Conservation (phyloP, 495 filamentous ascomycete genomes). For the Podospora appendiculata region DNA sequence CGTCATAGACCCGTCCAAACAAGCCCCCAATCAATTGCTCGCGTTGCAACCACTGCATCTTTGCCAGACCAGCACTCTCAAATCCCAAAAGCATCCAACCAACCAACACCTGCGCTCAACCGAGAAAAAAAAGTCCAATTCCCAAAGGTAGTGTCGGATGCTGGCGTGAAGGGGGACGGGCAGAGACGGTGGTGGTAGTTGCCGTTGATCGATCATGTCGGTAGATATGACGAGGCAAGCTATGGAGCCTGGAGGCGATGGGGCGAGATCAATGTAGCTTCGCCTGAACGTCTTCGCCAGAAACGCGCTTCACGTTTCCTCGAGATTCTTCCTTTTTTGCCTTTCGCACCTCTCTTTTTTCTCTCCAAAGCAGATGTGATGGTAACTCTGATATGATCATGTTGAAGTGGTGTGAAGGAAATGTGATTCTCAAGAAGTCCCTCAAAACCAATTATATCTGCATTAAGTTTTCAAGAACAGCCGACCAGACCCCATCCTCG, state of each 20-base stretch:
- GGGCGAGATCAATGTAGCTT: too few species aligned
- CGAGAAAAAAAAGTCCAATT: too few species aligned
- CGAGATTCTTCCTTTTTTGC: not conserved
- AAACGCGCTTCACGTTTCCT: not conserved
- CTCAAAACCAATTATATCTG: constrained; percentile 31
- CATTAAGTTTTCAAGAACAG: constrained; percentile 31
- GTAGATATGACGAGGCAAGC: too few species aligned
- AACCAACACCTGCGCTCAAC: not conserved
- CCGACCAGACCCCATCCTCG: constrained; percentile 16
- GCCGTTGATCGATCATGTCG: not conserved
- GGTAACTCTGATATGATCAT: constrained; percentile 11
- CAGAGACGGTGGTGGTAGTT: not conserved
- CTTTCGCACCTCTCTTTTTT: not conserved
- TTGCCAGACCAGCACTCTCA: not conserved
- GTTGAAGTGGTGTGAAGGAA: not conserved
- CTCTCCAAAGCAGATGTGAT: constrained; percentile 4
- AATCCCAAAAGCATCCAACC: not conserved
- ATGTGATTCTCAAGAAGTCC: constrained; percentile 14
- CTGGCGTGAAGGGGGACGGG: not conserved
- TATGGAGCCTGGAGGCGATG: too few species aligned
- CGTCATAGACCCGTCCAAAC: too few species aligned
- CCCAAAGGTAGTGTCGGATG: too few species aligned
- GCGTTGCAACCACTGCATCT: too few species aligned
- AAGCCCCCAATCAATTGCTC: too few species aligned
- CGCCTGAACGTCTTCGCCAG: not conserved